Conservation (phyloP, 2,329 filamentous ascomycete genomes). For the Gaeumannomyces tritici region DNA sequence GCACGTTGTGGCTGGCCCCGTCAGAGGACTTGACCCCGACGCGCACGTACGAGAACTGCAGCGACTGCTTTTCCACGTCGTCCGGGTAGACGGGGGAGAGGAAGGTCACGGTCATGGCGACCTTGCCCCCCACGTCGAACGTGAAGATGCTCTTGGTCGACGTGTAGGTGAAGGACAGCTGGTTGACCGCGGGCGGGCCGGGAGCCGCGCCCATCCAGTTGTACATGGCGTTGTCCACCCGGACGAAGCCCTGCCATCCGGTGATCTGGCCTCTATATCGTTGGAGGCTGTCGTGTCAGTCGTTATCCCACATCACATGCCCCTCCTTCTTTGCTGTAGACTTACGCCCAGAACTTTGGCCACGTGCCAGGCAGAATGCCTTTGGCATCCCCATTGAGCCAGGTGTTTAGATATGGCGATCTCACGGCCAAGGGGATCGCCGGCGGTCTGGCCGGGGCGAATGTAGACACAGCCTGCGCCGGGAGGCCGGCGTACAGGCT, state of each 20-base stretch:
- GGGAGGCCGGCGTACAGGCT: neutral
- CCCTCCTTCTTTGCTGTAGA: slow-evolving; percentile 6
- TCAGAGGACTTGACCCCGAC: slow-evolving; percentile 54
- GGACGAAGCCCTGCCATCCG: slow-evolving; percentile 61
- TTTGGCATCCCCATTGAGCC: slow-evolving; percentile 53
- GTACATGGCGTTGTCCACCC: slow-evolving; percentile 54
- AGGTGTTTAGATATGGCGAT: slow-evolving; percentile 65
- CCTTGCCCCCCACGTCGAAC: slow-evolving; percentile 50
- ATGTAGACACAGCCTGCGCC: slow-evolving; percentile 11
- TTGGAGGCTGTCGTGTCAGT: neutral
- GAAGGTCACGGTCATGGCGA: slow-evolving; percentile 60
- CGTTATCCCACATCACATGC: neutral
- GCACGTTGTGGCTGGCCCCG: slow-evolving; percentile 50
- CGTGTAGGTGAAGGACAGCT: slow-evolving; percentile 59
- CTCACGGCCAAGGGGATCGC: slow-evolving; percentile 57
- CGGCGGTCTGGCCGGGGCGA: slow-evolving; percentile 20
- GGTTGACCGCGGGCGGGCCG: slow-evolving; percentile 40
- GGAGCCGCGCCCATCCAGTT: slow-evolving; percentile 58
- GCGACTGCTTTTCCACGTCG: slow-evolving; percentile 57
- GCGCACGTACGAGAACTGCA: slow-evolving; percentile 62
- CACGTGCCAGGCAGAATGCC: slow-evolving; percentile 60
- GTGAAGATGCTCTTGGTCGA: slow-evolving; percentile 63
- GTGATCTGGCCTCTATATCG: slow-evolving; percentile 40
- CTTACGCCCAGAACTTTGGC: slow-evolving; percentile 60
- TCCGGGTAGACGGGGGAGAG: slow-evolving; percentile 59